Percentiles rank a stretch among this genome's conserved stretches.
Evolutionary conservation across 140 eudicot genomes (phyloP).

Genomic region (Oenanthe javanica): DNA sequence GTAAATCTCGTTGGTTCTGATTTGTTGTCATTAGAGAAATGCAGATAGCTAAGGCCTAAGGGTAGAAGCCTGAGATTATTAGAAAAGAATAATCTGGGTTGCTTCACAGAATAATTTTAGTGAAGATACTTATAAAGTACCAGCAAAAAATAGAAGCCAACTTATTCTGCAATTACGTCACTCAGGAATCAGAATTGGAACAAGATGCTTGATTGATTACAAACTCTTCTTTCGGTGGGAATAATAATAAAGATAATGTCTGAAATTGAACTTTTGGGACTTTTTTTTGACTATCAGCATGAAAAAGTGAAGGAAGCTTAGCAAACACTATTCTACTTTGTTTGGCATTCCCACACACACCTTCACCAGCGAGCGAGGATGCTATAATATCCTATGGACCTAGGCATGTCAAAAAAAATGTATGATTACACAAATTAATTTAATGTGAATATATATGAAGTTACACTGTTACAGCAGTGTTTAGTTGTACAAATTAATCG

Average conservation of each 20-base stretch:
- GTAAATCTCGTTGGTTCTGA: conserved; percentile 50
- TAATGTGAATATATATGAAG: no score
- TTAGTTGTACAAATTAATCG: no score
- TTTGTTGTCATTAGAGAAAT: conserved; percentile 20
- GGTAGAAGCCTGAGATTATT: background rate
- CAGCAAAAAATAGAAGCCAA: background rate
- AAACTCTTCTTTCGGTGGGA: background rate
- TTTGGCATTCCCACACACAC: background rate
- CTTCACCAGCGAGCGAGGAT: background rate
- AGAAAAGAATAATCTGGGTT: background rate
- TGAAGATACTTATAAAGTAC: background rate
- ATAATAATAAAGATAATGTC: background rate
- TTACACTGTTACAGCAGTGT: no score
- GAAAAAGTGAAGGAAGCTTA: background rate
- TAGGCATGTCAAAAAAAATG: no score
- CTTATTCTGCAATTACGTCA: background rate
- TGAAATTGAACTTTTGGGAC: background rate
- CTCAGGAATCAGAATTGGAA: background rate
- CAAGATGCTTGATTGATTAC: background rate
- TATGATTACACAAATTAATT: no score
- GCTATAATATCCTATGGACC: background rate
- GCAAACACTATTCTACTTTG: background rate
- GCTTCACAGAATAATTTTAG: background rate
- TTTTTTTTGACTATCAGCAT: background rate
- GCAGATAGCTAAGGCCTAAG: background rate